Evolutionary conservation across 345 rosid genomes (phyloP), one percentile per base, ranked within the genome.

Genomic region (Dipteronia sinensis): DNA sequence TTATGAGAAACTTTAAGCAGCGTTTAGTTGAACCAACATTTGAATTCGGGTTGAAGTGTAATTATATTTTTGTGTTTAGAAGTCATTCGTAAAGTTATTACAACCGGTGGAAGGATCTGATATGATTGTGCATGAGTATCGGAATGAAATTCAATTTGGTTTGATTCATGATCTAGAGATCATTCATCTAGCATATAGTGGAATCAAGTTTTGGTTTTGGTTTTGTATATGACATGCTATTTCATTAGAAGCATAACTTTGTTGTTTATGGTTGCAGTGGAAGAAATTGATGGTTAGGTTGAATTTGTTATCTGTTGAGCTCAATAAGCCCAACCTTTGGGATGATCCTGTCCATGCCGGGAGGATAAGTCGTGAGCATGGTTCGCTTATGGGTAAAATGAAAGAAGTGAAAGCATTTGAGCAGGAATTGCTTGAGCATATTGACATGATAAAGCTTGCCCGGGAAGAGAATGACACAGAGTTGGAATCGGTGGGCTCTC

Each of bases 381-480:
- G 99, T 22, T 89, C 89, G 0, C 88, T 92, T 16, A 76, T 85
- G 89, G 88, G 86, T 51, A 92, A 88, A 83, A 87, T 91, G 87
- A 92, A 92, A 86, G 88, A 88, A 81, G 97, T 94, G 80, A 82
- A 79, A 83, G 82, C 86, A 47, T 90, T 92, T 77, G 99, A 96
- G 80, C 87, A 83, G 77, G 93, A 94, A 74, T 78, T 96, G 73
- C 93, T 96, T 71, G 99, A 96, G 83, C 94, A 96, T 76, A 90
- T 96, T 82, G 98, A 96, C 86, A 91, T 96, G 95, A 88, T 96
- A 47, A 92, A 92, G 81, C 93, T 96, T 77, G 97, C 97, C 70
- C 90, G 87, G 27, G 99, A 94, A 74, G 99, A 96, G 84, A 87
- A 87, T 65, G 97, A 92, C 84, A 53, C 88, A 68, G 98, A 96